Conservation (phyloP, 208 protist genomes). For the Trypanosoma conorhini region DNA sequence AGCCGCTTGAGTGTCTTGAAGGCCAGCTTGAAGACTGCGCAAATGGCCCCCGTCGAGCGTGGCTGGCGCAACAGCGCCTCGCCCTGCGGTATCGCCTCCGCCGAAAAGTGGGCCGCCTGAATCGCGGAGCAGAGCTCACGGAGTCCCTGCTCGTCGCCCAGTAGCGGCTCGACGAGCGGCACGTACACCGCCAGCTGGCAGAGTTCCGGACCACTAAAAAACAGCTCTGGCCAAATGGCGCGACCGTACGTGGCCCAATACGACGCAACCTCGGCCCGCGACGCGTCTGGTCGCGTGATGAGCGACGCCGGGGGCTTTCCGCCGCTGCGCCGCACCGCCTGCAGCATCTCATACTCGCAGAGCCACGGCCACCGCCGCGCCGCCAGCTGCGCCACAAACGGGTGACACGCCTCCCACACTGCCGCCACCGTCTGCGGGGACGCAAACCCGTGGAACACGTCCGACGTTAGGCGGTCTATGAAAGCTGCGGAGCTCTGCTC, state of each 20-base stretch:
- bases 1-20: conserved; percentile 30
- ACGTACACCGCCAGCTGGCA: conserved; percentile 70
- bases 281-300: conserved; percentile 45
- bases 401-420: conserved; percentile 39
- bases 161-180: conserved; percentile 36
- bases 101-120: conserved; percentile 33
- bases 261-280: conserved; percentile 37
- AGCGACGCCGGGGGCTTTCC: conserved; percentile 41
- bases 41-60: conserved; percentile 21
- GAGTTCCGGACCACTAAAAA: conserved; percentile 57
- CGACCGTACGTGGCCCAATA: conserved; percentile 72
- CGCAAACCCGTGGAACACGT: conserved; percentile 50
- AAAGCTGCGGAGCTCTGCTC: not conserved
- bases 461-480: conserved; percentile 14
- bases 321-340: conserved; percentile 23
- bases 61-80: conserved; percentile 31
- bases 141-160: conserved; percentile 6
- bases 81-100: conserved; percentile 24
- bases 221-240: conserved; percentile 54
- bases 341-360: conserved; percentile 61
- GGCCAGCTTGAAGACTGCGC: conserved; percentile 20
- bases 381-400: conserved; percentile 29
- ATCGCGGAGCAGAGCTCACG: conserved; percentile 27
- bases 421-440: conserved; percentile 21
- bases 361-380: conserved; percentile 49